phyloP scores from a whole-genome alignment of 2,329 filamentous ascomycete genomes.

The Colletotrichum magnum region DNA sequence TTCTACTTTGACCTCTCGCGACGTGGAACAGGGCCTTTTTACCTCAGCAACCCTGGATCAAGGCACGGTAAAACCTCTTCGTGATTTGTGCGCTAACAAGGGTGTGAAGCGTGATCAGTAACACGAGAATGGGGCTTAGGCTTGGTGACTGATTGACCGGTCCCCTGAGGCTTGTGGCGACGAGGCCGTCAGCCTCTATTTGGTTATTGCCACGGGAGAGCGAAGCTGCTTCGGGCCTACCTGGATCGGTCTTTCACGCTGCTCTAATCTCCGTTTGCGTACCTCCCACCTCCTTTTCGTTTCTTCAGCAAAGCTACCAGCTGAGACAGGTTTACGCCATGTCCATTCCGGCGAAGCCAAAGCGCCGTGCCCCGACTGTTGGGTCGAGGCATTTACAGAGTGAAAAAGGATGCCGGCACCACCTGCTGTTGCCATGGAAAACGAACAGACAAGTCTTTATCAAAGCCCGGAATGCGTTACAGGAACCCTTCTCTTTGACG shows the following conservation, averaged over 20 bases:
- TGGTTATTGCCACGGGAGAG: not conserved
- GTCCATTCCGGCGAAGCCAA: not conserved
- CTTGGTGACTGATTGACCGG: not conserved
- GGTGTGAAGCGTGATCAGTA: not conserved
- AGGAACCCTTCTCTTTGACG: not conserved
- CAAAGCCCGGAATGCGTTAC: not conserved
- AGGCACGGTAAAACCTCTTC: too few species aligned
- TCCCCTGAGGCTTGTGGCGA: not conserved
- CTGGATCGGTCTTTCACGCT: not conserved
- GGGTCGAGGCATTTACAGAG: conserved; percentile 4
- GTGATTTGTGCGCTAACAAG: too few species aligned
- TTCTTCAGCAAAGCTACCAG: not conserved
- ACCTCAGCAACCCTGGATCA: too few species aligned
- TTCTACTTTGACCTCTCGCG: too few species aligned
- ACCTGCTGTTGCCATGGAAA: not conserved
- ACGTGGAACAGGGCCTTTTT: too few species aligned
- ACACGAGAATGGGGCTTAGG: not conserved
- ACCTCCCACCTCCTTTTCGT: not conserved
- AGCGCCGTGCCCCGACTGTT: conserved; percentile 4
- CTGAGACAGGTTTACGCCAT: not conserved
- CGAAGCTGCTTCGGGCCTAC: not conserved
- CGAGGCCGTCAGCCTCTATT: not conserved
- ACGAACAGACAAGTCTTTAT: not conserved
- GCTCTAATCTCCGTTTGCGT: conserved; percentile 7
- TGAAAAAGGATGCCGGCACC: not conserved